A percentile compares a stretch with the other conserved stretches of the same genome.
Conservation (phyloP, 257 asterid species). For the Nicotiana sylvestris region DNA sequence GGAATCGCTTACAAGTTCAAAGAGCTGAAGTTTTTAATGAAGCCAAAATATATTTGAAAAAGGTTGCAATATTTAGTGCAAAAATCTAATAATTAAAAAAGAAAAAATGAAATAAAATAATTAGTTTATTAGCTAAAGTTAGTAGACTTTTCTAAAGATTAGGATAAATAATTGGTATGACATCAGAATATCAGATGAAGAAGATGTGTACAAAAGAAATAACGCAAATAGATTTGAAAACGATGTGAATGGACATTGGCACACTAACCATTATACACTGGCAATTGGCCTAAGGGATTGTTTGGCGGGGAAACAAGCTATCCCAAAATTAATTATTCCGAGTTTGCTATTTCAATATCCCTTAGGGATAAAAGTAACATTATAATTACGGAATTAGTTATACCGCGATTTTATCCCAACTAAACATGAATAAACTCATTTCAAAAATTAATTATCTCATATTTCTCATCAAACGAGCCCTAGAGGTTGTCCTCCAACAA, state of each 20-base stretch:
- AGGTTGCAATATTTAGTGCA: too few relatives aligned
- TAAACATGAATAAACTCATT: too few relatives aligned
- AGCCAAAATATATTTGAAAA: neutral
- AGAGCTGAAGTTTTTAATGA: neutral
- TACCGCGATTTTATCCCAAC: too few relatives aligned
- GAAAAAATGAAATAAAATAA: neutral
- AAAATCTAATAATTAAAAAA: neutral
- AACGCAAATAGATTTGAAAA: neutral
- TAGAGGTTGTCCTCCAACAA: too few relatives aligned
- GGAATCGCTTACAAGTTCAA: too few relatives aligned
- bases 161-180: neutral
- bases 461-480: too few relatives aligned
- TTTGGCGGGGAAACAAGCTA: too few relatives aligned
- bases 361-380: too few relatives aligned
- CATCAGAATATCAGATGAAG: conserved; percentile 8
- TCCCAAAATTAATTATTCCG: too few relatives aligned
- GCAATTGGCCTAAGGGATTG: neutral
- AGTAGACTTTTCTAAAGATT: neutral
- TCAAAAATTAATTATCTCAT: too few relatives aligned
- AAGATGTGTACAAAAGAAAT: neutral
- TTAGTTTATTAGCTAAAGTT: neutral
- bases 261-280: neutral
- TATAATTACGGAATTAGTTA: too few relatives aligned
- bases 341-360: rapidly evolving
- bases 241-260: neutral